Percentiles rank a stretch among this genome's conserved stretches.
Evolutionary conservation across 768 basidiomycete species (phyloP).

Genomic region (Phlebiopsis flavidoalba): DNA sequence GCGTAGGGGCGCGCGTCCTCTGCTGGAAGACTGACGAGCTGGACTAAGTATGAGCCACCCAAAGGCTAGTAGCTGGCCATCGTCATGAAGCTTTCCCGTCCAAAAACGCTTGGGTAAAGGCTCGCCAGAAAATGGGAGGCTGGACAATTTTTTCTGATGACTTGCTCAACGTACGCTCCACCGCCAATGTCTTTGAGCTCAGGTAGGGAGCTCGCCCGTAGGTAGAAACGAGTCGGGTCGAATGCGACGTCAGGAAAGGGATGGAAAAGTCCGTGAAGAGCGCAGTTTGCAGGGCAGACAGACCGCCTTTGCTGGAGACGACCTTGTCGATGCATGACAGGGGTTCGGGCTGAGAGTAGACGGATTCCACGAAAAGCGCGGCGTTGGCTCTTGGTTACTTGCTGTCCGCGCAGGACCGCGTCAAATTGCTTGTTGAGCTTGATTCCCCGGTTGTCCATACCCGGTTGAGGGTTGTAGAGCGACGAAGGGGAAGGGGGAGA

Average conservation of each 20-base stretch:
- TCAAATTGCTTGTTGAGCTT: conserved; percentile 32
- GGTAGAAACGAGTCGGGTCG: conserved; percentile 32
- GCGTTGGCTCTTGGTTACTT: conserved; percentile 21
- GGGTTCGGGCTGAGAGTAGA: conserved; percentile 36
- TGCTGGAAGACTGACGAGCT: conserved; percentile 38
- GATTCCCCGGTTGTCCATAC: conserved; percentile 1
- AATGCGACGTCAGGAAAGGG: conserved; percentile 39
- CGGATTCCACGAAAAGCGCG: conserved; percentile 40
- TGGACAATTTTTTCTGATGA: conserved; percentile 26
- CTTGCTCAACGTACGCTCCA: conserved; percentile 35
- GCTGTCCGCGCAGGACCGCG: conserved; percentile 27
- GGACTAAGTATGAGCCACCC: conserved; percentile 32
- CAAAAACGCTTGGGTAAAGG: conserved; percentile 49
- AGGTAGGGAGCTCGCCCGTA: conserved; percentile 33
- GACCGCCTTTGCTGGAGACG: conserved; percentile 30
- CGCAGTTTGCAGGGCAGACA: conserved; percentile 33
- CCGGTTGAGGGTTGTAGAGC: too few relatives aligned
- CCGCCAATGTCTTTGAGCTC: conserved; percentile 33
- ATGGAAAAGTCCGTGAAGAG: conserved; percentile 35
- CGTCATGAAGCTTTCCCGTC: conserved; percentile 24
- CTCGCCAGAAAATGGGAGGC: conserved; percentile 18
- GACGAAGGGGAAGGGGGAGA: too few relatives aligned
- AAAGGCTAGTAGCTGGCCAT: conserved; percentile 33
- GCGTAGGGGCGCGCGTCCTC: conserved; percentile 33
- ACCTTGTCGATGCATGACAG: conserved; percentile 33